Percentiles rank a stretch among this genome's conserved stretches.
These are phyloP conservation scores for Lyophyllum semitale DNA, from an alignment of 768 basidiomycete species.

Conservation along the genomic window DNA sequence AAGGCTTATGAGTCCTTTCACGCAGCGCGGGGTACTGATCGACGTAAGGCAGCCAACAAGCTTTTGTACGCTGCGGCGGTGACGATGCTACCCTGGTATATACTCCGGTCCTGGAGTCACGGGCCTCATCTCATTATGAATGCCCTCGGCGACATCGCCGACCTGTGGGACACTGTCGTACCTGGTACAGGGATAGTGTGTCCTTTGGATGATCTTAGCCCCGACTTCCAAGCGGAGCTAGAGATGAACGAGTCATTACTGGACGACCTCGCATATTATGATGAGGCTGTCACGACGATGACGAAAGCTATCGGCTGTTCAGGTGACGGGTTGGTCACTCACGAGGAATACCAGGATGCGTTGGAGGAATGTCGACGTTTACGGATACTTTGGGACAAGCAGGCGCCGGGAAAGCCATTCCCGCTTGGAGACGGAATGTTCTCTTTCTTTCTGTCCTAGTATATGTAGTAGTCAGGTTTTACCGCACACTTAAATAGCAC, in stretches of 20 bases:
- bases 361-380: not conserved
- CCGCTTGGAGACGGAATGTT: constrained; percentile 3
- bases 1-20: not conserved
- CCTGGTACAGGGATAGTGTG: not conserved
- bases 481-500: too few relatives aligned
- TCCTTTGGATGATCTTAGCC: constrained; percentile 1
- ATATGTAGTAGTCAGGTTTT: too few relatives aligned
- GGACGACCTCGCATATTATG: too few relatives aligned
- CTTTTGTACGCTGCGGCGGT: not conserved
- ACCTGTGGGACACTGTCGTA: constrained; percentile 3
- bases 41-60: not conserved
- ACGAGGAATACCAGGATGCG: not conserved
- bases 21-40: not conserved
- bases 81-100: constrained; percentile 4
- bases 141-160: not conserved
- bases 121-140: constrained; percentile 1
- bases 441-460: constrained; percentile 8
- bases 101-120: constrained; percentile 1
- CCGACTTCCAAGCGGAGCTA: not conserved
- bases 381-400: constrained; percentile 1
- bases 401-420: not conserved
- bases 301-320: too few relatives aligned
- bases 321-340: constrained; percentile 3
- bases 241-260: not conserved
- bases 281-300: too few relatives aligned